phyloP scores from a whole-genome alignment of 2,329 filamentous ascomycete genomes.

The Alternaria sp. region DNA sequence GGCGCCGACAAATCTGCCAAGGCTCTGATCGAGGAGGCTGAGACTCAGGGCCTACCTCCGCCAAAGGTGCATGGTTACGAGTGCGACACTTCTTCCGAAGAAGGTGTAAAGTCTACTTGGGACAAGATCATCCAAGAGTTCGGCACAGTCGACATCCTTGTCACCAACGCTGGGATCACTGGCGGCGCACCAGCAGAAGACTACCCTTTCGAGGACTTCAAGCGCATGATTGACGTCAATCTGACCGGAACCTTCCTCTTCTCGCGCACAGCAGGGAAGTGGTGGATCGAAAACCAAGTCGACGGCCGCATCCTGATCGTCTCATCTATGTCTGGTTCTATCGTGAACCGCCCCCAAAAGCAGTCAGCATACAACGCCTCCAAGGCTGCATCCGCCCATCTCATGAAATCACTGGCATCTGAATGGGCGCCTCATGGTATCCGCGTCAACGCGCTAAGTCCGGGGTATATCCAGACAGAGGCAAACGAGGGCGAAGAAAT shows the following conservation, averaged over 20 bases:
- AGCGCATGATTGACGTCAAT: conserved; percentile 82
- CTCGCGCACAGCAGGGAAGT: conserved; percentile 62
- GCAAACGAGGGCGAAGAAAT: conserved; percentile 59
- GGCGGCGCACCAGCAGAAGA: conserved; percentile 70
- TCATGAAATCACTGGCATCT: conserved; percentile 79
- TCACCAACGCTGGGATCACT: conserved; percentile 53
- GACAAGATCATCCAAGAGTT: conserved; percentile 43
- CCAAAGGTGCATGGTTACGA: conserved; percentile 49
- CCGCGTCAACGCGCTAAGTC: conserved; percentile 81
- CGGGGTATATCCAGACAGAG: conserved; percentile 87
- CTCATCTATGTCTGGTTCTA: conserved; percentile 66
- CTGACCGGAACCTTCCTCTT: conserved; percentile 80
- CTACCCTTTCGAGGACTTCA: conserved; percentile 79
- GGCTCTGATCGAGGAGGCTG: conserved; percentile 17
- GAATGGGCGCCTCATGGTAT: conserved; percentile 83
- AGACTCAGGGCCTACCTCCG: conserved; percentile 12
- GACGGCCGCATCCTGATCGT: conserved; percentile 78
- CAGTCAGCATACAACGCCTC: conserved; percentile 85
- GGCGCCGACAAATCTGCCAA: conserved; percentile 23
- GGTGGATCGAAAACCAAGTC: conserved; percentile 75
- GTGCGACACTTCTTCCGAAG: conserved; percentile 51
- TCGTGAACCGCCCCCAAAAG: conserved; percentile 69
- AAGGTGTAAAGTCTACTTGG: conserved; percentile 49
- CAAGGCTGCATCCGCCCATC: conserved; percentile 63
- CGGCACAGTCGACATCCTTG: conserved; percentile 50